Evolutionary conservation across 2,329 filamentous ascomycete species (phyloP), one percentile per base, ranked within the genome.

Genomic region (Samsoniella hepiali): DNA sequence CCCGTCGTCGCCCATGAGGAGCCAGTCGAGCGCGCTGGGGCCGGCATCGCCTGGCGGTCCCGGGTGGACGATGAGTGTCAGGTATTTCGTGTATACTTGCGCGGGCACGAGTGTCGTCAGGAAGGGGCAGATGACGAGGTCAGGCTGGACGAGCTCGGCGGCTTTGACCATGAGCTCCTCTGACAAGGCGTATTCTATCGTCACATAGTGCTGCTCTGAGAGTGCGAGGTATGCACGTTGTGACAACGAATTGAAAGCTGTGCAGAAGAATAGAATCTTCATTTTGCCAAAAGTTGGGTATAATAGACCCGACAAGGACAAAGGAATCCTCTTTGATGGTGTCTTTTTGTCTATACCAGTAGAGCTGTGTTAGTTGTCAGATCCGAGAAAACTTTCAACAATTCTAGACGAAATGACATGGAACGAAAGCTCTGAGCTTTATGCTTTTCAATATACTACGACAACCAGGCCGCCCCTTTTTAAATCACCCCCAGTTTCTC

Each of bases 181-280:
- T 1, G 72, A 73, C 40, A 74, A 65, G 34, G 72, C 76, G 70
- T 75, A 78, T 64, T 79, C 77, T 63, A 78, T 71, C 4, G 75
- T 75, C 63, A 79, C 70, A 31, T 74, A 69, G 63, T 78, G 76
- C 9, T 70, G 69, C 42, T 70, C 66, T 2, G 73, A 73, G 22
- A 79, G 67, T 5, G 70, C 72, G 27, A 78, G 69, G 62, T 72
- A 76, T 9, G 78, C 69, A 29, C 74, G 71, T 65, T 78, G 77
- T 6, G 77, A 79, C 6, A 79, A 70, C 10, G 77, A 78, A 63
- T 78, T 79, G 69, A 78, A 76, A n/a, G 77, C 77, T 5, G 77
- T 79, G 66, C 77, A 78, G n/a, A 79, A 69, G 64, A 79, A 78
- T 59, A 79, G 74, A 49, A 78, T 76, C 68, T 73, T 74, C 74